Percentiles rank a stretch among this genome's conserved stretches.
These are phyloP conservation scores for Zygnema cylindricum DNA, from an alignment of 139 green algal genomes.

Conservation along the genomic window DNA sequence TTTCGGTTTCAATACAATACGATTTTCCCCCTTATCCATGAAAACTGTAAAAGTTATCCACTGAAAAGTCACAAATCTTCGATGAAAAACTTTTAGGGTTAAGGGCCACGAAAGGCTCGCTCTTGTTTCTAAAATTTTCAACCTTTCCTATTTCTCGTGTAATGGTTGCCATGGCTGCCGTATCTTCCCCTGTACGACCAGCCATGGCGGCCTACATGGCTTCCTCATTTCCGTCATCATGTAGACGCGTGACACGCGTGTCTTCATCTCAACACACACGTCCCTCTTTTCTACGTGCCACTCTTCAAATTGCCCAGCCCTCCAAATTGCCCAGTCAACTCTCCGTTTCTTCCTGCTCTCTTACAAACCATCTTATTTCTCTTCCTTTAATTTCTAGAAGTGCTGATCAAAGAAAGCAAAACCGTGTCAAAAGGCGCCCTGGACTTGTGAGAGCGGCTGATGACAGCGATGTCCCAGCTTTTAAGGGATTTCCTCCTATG, in stretches of 20 bases:
- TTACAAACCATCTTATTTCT: not conserved
- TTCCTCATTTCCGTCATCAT: no score
- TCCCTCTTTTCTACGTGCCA: not conserved
- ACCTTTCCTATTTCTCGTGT: no score
- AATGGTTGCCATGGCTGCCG: no score
- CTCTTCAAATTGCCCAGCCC: not conserved
- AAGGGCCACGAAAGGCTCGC: no score
- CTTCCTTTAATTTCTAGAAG: not conserved
- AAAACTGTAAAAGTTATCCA: no score
- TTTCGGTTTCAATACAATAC: no score
- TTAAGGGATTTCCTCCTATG: constrained; percentile 57
- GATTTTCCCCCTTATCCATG: no score
- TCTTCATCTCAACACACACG: not conserved
- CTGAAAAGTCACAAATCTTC: no score
- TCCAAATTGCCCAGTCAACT: not conserved
- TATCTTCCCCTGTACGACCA: no score
- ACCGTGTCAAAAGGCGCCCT: not conserved
- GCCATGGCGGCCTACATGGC: no score
- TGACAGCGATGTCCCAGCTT: constrained; percentile 37
- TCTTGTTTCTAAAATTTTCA: no score
- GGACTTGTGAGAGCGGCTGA: not conserved
- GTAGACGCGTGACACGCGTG: not conserved
- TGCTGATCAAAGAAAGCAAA: not conserved
- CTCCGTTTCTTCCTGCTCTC: not conserved
- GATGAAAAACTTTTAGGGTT: no score